Base-by-base conservation (phyloP, 495 filamentous ascomycete species). In the Barbatosphaeria neglecta region DNA sequence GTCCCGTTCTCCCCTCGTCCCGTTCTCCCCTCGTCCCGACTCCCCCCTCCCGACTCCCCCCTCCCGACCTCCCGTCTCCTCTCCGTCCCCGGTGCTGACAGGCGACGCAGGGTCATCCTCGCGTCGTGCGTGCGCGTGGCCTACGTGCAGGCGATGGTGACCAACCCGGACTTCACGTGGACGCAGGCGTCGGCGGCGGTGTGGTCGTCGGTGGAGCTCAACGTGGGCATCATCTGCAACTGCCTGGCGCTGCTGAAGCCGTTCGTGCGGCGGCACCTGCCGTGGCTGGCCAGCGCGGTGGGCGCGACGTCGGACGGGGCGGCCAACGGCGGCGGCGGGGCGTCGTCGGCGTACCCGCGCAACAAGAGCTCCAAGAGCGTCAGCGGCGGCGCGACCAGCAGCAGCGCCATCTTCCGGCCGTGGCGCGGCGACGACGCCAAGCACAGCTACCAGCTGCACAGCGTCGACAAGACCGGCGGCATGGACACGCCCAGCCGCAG, bases 151-250 rank as follows among this genome's bases (percentile, higher is more conserved):
- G 16, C 24, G 18, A 43, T 59, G 38, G 35, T 22, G 19, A 23
- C 37, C 41, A 42, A 47, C 31, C 22, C 46, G 16, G 53, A 59
- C 45, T 10, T 50, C 2, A 56, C 56, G 22, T 56, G 48, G 43
- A 39, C 43, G 17, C 45, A 59, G 22, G 51, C 50, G 27, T 46
- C 50, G 1, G 42, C 50, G n/a, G 53, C 48, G n/a, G 53, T 68
- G 15, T 73, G 68, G 69, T 70, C 69, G 6, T 53, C 53, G 1
- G 47, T 69, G 4, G 66, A 69, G 27, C 53, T 65, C 18, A 63
- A 60, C 49, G 46, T 66, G 6, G 65, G 60, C 9, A 62, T 69
- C 20, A 47, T 65, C 24, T 66, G 64, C 44, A 61, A 60, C 13
- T 62, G 55, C 31, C 51, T 60, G 13, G 52, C 54, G 44, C 38